Evolutionary conservation across 192 early-diverging fungal genomes (phyloP).

Genomic region (Umbelopsis vinacea): DNA sequence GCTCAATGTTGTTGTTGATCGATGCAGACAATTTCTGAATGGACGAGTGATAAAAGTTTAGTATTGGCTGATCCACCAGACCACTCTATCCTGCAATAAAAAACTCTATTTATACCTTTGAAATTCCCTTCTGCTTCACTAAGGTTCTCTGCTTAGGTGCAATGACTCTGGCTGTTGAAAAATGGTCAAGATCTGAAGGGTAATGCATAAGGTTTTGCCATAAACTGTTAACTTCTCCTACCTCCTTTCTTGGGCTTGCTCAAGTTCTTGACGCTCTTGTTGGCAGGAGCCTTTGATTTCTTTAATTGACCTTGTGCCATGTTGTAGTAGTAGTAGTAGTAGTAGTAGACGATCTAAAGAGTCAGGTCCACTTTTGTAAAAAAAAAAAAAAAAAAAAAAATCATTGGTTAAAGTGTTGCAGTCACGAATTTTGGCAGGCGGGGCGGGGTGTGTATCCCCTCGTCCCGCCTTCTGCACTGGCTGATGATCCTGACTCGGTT

Average conservation of each 20-base stretch:
- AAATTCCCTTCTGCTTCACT: constrained; percentile 31
- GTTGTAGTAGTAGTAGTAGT: neutral
- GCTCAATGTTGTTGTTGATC: constrained; percentile 61
- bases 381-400: neutral
- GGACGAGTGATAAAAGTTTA: neutral
- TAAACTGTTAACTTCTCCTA: neutral
- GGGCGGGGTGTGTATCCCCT: too few species aligned
- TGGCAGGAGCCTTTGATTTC: constrained; percentile 5
- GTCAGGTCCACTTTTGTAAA: neutral
- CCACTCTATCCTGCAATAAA: neutral
- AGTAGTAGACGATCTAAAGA: neutral
- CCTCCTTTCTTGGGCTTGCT: constrained; percentile 22
- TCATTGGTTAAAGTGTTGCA: neutral
- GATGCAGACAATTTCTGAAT: constrained; percentile 54
- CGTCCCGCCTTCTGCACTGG: too few species aligned
- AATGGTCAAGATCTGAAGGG: neutral
- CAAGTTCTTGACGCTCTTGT: constrained; percentile 6
- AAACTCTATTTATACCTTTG: constrained; percentile 31
- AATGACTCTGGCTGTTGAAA: constrained; percentile 34
- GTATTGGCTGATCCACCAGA: neutral
- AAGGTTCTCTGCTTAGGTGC: constrained; percentile 40
- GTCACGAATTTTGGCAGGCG: too few species aligned
- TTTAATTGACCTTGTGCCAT: constrained; percentile 21
- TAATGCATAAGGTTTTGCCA: too few species aligned
- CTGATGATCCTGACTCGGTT: too few species aligned